Percentiles rank a stretch among this genome's conserved stretches.
phyloP scores from a whole-genome alignment of 305 asterid species.

The Fraxinus baroniana region DNA sequence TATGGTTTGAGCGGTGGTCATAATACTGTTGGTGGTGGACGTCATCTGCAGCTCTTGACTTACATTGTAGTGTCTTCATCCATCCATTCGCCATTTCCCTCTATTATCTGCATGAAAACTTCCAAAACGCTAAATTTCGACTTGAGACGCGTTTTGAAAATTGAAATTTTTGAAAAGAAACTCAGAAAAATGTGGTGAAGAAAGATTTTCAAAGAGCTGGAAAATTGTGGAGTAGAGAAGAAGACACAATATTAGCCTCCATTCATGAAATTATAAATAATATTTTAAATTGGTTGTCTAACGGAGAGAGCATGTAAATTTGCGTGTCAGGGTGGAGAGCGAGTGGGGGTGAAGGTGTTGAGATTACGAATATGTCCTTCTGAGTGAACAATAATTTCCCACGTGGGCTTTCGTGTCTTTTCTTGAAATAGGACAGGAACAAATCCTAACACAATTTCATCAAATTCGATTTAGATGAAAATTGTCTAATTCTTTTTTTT shows the following conservation, averaged over 20 bases:
- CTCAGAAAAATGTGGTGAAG: neutral
- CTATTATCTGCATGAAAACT: neutral
- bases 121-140: neutral
- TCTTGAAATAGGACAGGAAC: too few species aligned
- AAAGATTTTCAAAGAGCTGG: slow-evolving; percentile 8
- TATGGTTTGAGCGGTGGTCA: neutral
- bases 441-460: too few species aligned
- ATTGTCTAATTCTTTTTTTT: neutral
- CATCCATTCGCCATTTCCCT: slow-evolving; percentile 53
- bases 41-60: slow-evolving; percentile 69
- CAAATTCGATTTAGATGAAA: too few species aligned
- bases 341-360: neutral
- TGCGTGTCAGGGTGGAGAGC: neutral
- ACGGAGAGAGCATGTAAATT: neutral
- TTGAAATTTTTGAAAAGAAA: neutral
- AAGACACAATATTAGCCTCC: neutral
- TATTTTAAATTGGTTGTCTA: too few species aligned
- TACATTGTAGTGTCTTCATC: slow-evolving; percentile 84
- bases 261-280: too few species aligned
- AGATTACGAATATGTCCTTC: slow-evolving; percentile 14
- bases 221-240: slow-evolving; percentile 15
- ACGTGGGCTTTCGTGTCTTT: too few species aligned
- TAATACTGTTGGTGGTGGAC: slow-evolving; percentile 36
- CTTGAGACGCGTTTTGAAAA: neutral
- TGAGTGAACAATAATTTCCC: neutral